These are phyloP conservation scores for Fusarium sp. DNA, from an alignment of 2,329 filamentous ascomycete genomes.

Conservation along the genomic window DNA sequence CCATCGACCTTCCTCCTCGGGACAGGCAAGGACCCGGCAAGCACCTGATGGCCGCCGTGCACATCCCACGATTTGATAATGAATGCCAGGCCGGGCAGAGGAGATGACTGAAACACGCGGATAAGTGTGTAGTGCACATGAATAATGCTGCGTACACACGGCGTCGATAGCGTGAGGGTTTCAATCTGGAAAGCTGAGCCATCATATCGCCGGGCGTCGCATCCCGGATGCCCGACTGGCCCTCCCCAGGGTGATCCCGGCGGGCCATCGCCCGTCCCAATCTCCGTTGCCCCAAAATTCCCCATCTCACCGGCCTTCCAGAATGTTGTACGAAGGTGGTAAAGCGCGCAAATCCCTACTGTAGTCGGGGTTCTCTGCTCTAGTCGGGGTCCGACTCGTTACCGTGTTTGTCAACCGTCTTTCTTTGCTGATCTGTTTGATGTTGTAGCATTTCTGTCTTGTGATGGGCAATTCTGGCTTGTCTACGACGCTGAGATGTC, in stretches of 20 bases:
- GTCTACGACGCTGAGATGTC: conserved; percentile 13
- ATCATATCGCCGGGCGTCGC: conserved; percentile 19
- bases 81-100: background rate
- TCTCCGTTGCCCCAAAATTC: conserved; percentile 30
- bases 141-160: conserved; percentile 4
- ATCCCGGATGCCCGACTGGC: conserved; percentile 20
- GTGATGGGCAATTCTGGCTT: conserved; percentile 10
- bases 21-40: conserved; percentile 13
- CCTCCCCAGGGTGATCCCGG: conserved; percentile 32
- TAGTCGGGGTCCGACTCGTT: conserved; percentile 3
- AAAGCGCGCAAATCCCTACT: conserved; percentile 13
- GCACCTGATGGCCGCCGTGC: conserved; percentile 21
- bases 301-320: conserved; percentile 35
- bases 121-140: background rate
- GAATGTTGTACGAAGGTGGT: conserved; percentile 27
- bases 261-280: conserved; percentile 34
- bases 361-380: background rate
- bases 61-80: conserved; percentile 1
- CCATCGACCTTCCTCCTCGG: conserved; percentile 25
- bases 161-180: background rate
- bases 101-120: conserved; percentile 3
- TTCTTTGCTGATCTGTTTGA: background rate
- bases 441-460: conserved; percentile 4
- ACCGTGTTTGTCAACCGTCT: conserved; percentile 3
- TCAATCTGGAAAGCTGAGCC: conserved; percentile 21